Evolutionary conservation across 2,329 filamentous ascomycete genomes (phyloP).

Genomic region (Nigrograna mackinnonii): DNA sequence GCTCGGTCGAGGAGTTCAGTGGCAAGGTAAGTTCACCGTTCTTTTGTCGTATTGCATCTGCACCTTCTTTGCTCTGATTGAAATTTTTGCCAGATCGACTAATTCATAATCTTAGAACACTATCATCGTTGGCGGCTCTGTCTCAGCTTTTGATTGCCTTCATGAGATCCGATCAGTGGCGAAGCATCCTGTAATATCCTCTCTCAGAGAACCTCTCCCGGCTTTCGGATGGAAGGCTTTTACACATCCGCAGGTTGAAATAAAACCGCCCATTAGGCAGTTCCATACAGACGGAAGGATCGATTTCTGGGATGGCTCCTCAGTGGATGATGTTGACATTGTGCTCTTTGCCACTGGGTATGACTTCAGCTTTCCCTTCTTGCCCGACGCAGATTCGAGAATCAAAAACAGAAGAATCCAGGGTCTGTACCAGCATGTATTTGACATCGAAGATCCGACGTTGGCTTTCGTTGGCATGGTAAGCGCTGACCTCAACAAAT

Average conservation of each 20-base stretch:
- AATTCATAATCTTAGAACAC: conserved; percentile 4
- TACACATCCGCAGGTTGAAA: conserved; percentile 9
- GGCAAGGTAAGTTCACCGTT: conserved; percentile 7
- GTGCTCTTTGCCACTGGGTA: conserved; percentile 16
- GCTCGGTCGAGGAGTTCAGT: conserved; percentile 7
- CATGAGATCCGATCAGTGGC: conserved; percentile 10
- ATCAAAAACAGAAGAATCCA: conserved; percentile 7
- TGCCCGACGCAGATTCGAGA: conserved; percentile 1
- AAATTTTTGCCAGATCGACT: too few relatives aligned
- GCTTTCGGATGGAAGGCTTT: conserved; percentile 3
- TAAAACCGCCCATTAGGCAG: conserved; percentile 5
- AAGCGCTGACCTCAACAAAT: conserved; percentile 8
- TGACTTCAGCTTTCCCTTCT: conserved; percentile 12
- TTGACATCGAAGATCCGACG: conserved; percentile 12
- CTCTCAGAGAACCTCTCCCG: conserved; percentile 3
- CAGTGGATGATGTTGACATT: conserved; percentile 8
- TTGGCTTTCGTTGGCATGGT: conserved; percentile 11
- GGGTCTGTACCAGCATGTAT: conserved; percentile 16
- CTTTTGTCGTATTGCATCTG: too few relatives aligned
- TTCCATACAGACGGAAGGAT: neutral
- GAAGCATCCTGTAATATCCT: conserved; percentile 8
- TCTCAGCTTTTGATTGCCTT: conserved; percentile 13
- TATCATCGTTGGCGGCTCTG: conserved; percentile 12
- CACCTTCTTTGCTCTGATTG: too few relatives aligned
- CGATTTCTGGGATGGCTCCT: conserved; percentile 11